Base-by-base conservation (phyloP, 306 rosid genomes). In the Citrullus colocynthis region DNA sequence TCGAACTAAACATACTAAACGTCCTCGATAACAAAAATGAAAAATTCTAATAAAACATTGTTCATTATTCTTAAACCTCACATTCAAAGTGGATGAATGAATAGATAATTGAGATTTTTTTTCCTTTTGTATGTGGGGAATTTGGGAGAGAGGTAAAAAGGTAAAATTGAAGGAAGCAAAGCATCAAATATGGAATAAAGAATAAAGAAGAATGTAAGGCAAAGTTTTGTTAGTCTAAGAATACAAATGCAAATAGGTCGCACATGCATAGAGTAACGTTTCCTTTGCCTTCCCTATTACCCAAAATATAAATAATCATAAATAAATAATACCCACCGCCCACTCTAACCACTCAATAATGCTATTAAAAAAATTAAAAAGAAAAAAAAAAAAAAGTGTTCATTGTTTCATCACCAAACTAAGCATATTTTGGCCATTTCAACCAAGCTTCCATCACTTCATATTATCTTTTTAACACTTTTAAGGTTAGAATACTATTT, bases 401-500 rank as follows among this genome's bases (percentile, higher is more conserved):
- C 56, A 42, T 69, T 44, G 55, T 69, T 69, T 69, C 75, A 17
- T 69, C 75, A 42, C 18, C 17, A 69, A 69, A 69, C 75, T 69
- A 69, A 69, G 75, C 75, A 69, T 69, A 20, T 69, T n/a, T 69
- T 44, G 56, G 54, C 75, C 56, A 44, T 69, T 69, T 69, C 75
- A 69, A 69, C 75, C 56, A 69, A 69, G 17, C 56, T 45, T 69
- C 10, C 75, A 41, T 44, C 56, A 69, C 56, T 10, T 62, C 42
- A 6, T 32, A 62, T 62, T 7, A 62, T 62, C 18, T 64, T 18
- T 61, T 17, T 36, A 20, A 20, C 64, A 9, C 36, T 21, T 59
- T 11, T 51, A 6, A 1, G 10, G 10, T 39, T 42, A 6, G 7
- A 5, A 6, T 42, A 42, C 45, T 6, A 41, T 42, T 42, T 42